phyloP scores from a whole-genome alignment of 768 basidiomycete genomes.

The Cytidiella melzeri region DNA sequence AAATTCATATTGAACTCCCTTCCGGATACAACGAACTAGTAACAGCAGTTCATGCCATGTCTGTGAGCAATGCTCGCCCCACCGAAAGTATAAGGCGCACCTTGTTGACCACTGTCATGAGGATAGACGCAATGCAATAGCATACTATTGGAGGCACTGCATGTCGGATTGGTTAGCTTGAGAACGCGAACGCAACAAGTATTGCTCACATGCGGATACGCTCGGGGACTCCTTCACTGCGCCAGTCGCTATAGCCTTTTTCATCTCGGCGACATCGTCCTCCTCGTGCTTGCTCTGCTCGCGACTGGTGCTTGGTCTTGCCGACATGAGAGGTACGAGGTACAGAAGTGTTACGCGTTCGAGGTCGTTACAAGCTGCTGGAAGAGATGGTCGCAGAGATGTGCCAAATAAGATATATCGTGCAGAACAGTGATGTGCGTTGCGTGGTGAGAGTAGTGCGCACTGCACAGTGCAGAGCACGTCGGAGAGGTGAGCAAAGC shows the following conservation, averaged over 20 bases:
- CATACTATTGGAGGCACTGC: conserved; percentile 76
- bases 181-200: neutral
- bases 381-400: no score
- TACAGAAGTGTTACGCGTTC: no score
- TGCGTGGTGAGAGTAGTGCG: no score
- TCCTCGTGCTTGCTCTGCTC: conserved; percentile 19
- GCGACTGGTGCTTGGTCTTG: neutral
- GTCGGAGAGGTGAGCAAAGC: no score
- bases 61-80: neutral
- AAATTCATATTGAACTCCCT: conserved; percentile 95
- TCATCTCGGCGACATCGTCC: conserved; percentile 47
- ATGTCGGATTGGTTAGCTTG: neutral
- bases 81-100: no score
- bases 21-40: conserved; percentile 96
- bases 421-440: conserved; percentile 1
- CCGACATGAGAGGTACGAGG: no score
- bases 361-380: no score
- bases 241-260: conserved; percentile 43
- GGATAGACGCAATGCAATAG: conserved; percentile 88
- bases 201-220: conserved; percentile 15
- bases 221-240: conserved; percentile 22
- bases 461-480: no score
- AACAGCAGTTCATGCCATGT: no score
- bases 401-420: no score
- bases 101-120: conserved; percentile 98